phyloP scores from a whole-genome alignment of 441 rosid genomes.

The Brassica balearica region DNA sequence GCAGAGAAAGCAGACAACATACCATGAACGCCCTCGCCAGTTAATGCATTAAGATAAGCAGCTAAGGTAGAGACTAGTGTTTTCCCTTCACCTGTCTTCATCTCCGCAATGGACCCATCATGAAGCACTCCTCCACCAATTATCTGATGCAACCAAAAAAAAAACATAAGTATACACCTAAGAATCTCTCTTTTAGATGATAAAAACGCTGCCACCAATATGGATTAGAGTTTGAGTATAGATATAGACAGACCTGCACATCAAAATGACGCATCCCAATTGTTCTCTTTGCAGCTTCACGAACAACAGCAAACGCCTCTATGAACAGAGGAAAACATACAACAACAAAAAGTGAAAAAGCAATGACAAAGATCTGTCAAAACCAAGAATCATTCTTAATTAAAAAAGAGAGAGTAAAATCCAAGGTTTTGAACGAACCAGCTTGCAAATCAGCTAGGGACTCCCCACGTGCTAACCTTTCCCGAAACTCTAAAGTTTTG shows the following conservation, averaged over 20 bases:
- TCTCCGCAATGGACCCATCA: constrained; percentile 96
- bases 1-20: constrained; percentile 41
- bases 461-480: constrained; percentile 68
- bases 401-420: not conserved
- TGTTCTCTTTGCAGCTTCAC: constrained; percentile 95
- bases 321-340: constrained; percentile 21
- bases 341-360: constrained; percentile 8
- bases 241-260: constrained; percentile 68
- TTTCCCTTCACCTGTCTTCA: constrained; percentile 99
- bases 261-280: constrained; percentile 99
- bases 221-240: constrained; percentile 1
- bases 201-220: not conserved
- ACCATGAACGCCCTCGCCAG: constrained; percentile 98
- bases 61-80: constrained; percentile 95
- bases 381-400: not conserved
- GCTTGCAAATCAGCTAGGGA: constrained; percentile 86
- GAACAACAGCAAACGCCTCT: constrained; percentile 98
- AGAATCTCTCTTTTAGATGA: constrained; percentile 12
- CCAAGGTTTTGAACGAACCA: constrained; percentile 53
- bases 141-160: constrained; percentile 55
- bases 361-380: not conserved
- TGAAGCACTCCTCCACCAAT: constrained; percentile 98
- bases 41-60: constrained; percentile 92
- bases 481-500: constrained; percentile 79
- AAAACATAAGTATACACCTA: constrained; percentile 20